These are phyloP conservation scores for Pichia sp. DNA, from an alignment of 1,139 yeast genomes.

Conservation along the genomic window DNA sequence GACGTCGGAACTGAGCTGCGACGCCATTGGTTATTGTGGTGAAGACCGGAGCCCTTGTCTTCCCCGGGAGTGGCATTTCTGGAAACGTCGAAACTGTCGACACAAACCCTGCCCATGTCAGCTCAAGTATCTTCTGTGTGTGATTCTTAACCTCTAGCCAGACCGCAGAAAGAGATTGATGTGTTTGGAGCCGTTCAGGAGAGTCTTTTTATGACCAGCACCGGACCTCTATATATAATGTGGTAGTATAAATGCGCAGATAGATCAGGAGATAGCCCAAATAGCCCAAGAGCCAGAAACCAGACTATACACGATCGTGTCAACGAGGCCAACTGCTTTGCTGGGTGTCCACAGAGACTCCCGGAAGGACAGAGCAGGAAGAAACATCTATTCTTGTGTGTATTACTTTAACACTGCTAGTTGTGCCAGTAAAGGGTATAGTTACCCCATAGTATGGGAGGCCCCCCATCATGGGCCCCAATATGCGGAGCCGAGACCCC, in stretches of 20 bases:
- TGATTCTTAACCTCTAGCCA: too few species aligned
- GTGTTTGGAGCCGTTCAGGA: too few species aligned
- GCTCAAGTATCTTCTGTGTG: background rate
- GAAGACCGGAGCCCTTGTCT: background rate
- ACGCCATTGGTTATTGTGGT: background rate
- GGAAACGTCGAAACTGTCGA: conserved; percentile 7
- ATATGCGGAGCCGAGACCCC: background rate
- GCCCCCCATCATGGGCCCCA: too few species aligned
- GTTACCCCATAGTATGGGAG: background rate
- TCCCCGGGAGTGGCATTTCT: background rate
- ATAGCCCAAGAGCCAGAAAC: background rate
- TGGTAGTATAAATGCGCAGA: too few species aligned
- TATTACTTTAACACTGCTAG: too few species aligned
- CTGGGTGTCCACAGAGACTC: too few species aligned
- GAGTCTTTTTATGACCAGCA: background rate
- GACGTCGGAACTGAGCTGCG: background rate
- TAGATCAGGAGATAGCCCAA: too few species aligned
- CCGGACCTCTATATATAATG: background rate
- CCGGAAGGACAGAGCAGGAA: too few species aligned
- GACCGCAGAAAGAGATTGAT: too few species aligned
- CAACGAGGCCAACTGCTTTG: too few species aligned
- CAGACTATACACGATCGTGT: background rate
- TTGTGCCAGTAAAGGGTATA: too few species aligned
- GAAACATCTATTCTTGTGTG: too few species aligned
- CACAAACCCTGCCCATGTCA: conserved; percentile 10